Conservation (phyloP, 768 basidiomycete genomes). For the Lactarius pseudohatsudake region DNA sequence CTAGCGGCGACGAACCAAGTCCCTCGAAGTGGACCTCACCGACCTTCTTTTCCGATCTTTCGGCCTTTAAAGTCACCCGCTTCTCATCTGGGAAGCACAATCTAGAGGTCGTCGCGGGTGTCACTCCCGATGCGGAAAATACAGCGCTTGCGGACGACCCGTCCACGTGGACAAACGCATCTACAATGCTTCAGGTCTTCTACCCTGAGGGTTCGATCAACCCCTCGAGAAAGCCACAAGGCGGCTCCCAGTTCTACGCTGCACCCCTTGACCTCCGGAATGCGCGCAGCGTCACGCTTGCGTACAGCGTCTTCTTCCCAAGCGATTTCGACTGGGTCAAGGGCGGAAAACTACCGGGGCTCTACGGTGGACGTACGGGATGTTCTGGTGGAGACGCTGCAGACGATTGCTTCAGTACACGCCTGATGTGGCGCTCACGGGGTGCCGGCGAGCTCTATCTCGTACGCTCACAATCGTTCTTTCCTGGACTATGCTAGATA, state of each 20-base stretch:
- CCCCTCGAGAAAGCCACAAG: conserved; percentile 54
- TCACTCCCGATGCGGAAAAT: background rate
- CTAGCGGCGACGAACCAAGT: background rate
- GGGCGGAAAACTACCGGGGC: conserved; percentile 82
- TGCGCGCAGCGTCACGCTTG: conserved; percentile 55
- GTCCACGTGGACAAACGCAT: conserved; percentile 35
- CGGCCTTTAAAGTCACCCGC: conserved; percentile 21
- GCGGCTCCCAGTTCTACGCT: conserved; percentile 73
- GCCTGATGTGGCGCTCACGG: conserved; percentile 75
- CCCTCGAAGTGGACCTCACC: conserved; percentile 22
- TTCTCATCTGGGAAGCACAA: conserved; percentile 25
- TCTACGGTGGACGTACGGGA: conserved; percentile 64
- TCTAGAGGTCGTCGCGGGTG: conserved; percentile 24
- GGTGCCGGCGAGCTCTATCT: conserved; percentile 78
- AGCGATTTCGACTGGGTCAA: conserved; percentile 71
- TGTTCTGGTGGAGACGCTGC: conserved; percentile 80
- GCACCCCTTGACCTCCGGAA: conserved; percentile 44
- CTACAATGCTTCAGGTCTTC: conserved; percentile 56
- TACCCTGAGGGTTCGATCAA: conserved; percentile 73
- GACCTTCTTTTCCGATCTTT: conserved; percentile 17
- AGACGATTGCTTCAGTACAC: conserved; percentile 73
- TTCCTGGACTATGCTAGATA: background rate
- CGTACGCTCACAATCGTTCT: conserved; percentile 37
- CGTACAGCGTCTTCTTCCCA: conserved; percentile 79
- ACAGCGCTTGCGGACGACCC: conserved; percentile 6